Base-by-base conservation (phyloP, 2,329 filamentous ascomycete genomes). In the Bipolaris oryzae region DNA sequence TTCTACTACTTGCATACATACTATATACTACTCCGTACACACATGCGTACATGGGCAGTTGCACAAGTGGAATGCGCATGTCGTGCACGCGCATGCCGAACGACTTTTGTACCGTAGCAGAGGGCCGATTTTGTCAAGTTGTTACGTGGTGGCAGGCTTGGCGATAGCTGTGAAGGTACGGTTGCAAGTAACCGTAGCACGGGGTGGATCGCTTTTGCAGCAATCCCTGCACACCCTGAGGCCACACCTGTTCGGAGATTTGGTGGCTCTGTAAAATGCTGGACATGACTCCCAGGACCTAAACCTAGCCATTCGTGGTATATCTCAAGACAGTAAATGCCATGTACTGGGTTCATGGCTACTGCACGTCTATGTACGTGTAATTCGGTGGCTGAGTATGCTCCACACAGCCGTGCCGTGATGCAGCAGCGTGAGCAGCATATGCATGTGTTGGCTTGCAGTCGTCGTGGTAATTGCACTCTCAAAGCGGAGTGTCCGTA, bases 101-200 rank as follows among this genome's bases (percentile, higher is more conserved):
- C 52, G 25, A 37, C 23, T 33, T 33, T 55, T 28, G 23, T 31
- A 37, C 37, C 35, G 38, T 50, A n/a, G 39, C 39, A 51, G 34
- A 43, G 31, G 31, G 39, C 18, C 43, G 11, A 34, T 37, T 49
- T 37, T 52, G 56, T 28, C 34, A 28, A 18, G 46, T 6, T 33
- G 21, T 42, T 48, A 50, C 23, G 51, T 51, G 10, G 35, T 39
- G 37, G 50, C 34, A 52, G 28, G 21, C 51, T 43, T 47, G 49
- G 44, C 49, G 38, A 35, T 44, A 23, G 38, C 35, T 28, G 42
- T 33, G 37, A 47, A 42, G 13, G 18, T 47, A 43, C 53, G 47
- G 53, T 52, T 56, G 28, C 48, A 56, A 42, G 42, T 35, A 50
- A 37, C 53, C 48, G 53, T 35, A 20, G 47, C 47, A 34, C 7